phyloP scores from a whole-genome alignment of 257 asterid species.

The Ajuga chamaepitys region DNA sequence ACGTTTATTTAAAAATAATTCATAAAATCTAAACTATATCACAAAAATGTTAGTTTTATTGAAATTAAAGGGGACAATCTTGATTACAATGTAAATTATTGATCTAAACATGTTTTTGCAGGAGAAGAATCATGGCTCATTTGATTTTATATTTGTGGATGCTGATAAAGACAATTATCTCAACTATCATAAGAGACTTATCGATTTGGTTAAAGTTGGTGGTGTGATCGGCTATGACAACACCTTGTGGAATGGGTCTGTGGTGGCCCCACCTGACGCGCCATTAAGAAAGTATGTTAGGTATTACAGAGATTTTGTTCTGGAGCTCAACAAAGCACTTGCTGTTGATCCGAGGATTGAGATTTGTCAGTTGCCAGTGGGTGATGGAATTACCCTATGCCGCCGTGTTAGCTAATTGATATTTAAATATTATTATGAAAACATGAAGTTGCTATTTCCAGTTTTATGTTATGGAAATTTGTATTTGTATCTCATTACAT shows the following conservation, averaged over 20 bases:
- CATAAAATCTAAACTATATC: too few species aligned
- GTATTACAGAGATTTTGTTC: constrained; percentile 65
- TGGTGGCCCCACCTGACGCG: constrained; percentile 85
- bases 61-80: too few species aligned
- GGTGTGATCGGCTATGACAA: constrained; percentile 89
- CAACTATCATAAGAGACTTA: constrained; percentile 73
- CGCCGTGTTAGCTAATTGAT: constrained; percentile 74
- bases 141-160: constrained; percentile 80
- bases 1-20: too few species aligned
- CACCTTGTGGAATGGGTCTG: constrained; percentile 86
- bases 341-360: constrained; percentile 87
- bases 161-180: constrained; percentile 86
- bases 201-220: constrained; percentile 72
- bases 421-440: neutral
- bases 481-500: constrained; percentile 8
- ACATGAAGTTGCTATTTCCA: neutral
- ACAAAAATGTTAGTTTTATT: neutral
- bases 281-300: constrained; percentile 75
- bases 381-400: constrained; percentile 91
- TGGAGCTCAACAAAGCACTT: constrained; percentile 82
- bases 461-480: neutral
- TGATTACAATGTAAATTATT: too few species aligned
- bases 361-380: constrained; percentile 88
- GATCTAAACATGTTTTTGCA: neutral
- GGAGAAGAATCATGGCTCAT: constrained; percentile 44